These are phyloP conservation scores for Chalciporus chontae DNA, from an alignment of 768 basidiomycete genomes.

Conservation along the genomic window DNA sequence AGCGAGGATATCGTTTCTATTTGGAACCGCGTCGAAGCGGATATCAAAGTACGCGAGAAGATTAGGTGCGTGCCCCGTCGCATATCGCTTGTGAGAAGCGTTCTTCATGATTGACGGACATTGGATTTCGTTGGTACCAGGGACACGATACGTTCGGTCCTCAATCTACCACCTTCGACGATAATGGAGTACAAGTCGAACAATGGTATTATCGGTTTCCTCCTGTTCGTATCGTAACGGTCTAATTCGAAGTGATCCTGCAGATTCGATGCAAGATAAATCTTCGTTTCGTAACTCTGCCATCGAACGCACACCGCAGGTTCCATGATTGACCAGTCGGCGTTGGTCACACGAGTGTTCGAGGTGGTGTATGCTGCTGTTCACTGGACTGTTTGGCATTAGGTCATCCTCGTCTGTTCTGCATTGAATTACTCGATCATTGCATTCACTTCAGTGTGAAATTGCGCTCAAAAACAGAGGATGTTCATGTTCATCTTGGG, in stretches of 20 bases:
- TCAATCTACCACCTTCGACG: conserved; percentile 73
- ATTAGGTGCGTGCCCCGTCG: conserved; percentile 85
- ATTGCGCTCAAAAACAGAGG: neutral
- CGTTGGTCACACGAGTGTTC: neutral
- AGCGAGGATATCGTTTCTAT: conserved; percentile 92
- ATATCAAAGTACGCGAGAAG: conserved; percentile 70
- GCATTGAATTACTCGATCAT: neutral
- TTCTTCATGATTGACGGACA: too few species aligned
- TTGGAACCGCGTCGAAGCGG: conserved; percentile 85
- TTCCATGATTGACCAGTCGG: conserved; percentile 9
- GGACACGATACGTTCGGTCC: conserved; percentile 73
- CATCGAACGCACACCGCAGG: conserved; percentile 40
- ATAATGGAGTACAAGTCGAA: conserved; percentile 96
- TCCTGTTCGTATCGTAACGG: neutral
- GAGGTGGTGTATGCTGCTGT: neutral
- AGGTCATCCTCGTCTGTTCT: neutral
- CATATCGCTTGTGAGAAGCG: too few species aligned
- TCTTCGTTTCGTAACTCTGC: conserved; percentile 77
- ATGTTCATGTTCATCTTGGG: neutral
- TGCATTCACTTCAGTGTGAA: too few species aligned
- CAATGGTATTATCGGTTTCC: conserved; percentile 50
- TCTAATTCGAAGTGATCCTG: conserved; percentile 2
- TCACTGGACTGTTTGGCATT: neutral
- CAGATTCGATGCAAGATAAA: conserved; percentile 87
- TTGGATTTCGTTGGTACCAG: too few species aligned